Evolutionary conservation across 768 basidiomycete species (phyloP).

Genomic region (Rossbeevera mucosa): DNA sequence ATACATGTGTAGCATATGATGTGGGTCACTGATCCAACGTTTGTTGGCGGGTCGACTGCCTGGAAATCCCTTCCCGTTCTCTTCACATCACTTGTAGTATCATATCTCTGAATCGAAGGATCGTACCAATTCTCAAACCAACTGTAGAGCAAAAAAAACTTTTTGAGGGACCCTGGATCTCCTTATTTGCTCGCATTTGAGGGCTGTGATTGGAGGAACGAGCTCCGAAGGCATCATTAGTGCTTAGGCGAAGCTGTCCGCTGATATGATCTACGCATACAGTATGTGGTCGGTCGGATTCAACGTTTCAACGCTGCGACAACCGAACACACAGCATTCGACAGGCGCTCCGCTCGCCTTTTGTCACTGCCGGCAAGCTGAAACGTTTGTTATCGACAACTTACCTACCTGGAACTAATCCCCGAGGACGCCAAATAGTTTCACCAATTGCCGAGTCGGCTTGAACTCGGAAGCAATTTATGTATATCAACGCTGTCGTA

Average conservation of each 20-base stretch:
- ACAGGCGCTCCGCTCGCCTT: background rate
- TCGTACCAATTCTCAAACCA: no score
- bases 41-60: background rate
- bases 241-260: no score
- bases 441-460: background rate
- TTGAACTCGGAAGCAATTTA: conserved; percentile 1
- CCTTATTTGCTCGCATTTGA: no score
- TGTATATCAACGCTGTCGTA: conserved; percentile 6
- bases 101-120: background rate
- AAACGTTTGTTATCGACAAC: background rate
- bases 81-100: background rate
- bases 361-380: background rate
- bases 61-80: background rate
- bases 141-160: no score
- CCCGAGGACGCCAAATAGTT: background rate
- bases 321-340: conserved; percentile 4
- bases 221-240: no score
- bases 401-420: background rate
- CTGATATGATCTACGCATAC: background rate
- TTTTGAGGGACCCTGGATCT: no score
- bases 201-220: no score
- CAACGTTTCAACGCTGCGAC: background rate
- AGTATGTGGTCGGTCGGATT: background rate
- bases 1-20: background rate
- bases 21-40: background rate